A percentile compares a stretch with the other conserved stretches of the same genome.
Evolutionary conservation across 441 rosid genomes (phyloP).

Genomic region (Populus tomentosa): DNA sequence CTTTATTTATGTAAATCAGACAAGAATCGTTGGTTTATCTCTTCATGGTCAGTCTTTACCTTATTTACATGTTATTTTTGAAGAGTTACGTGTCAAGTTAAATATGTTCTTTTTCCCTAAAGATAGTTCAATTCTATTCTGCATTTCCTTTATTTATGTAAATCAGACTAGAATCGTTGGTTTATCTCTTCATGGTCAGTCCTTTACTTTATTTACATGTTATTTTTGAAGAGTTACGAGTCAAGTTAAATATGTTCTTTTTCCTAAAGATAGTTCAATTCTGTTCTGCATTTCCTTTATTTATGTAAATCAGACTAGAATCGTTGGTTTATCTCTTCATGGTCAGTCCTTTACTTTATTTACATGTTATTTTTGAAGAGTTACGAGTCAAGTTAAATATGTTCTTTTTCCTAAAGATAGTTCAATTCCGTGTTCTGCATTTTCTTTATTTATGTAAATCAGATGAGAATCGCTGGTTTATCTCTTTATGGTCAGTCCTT

Average conservation of each 20-base stretch:
- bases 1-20: conserved; percentile 15
- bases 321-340: conserved; percentile 20
- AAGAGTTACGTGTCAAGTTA: conserved; percentile 1
- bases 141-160: neutral
- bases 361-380: neutral
- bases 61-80: conserved; percentile 1
- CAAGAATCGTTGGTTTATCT: conserved; percentile 13
- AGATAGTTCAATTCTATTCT: neutral
- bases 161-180: neutral
- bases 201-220: neutral
- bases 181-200: neutral
- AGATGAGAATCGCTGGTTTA: no score
- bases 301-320: conserved; percentile 1
- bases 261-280: conserved; percentile 12
- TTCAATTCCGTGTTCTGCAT: no score
- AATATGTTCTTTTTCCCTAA: neutral
- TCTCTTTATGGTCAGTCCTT: conserved; percentile 9
- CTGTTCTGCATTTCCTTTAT: conserved; percentile 27
- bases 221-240: conserved; percentile 37
- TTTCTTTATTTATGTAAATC: no score
- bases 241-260: conserved; percentile 28
- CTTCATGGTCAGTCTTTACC: conserved; percentile 16
- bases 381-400: conserved; percentile 1
- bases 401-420: neutral
- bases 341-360: conserved; percentile 10